Base-by-base conservation (phyloP, 768 basidiomycete species). In the Lentinula sp. region DNA sequence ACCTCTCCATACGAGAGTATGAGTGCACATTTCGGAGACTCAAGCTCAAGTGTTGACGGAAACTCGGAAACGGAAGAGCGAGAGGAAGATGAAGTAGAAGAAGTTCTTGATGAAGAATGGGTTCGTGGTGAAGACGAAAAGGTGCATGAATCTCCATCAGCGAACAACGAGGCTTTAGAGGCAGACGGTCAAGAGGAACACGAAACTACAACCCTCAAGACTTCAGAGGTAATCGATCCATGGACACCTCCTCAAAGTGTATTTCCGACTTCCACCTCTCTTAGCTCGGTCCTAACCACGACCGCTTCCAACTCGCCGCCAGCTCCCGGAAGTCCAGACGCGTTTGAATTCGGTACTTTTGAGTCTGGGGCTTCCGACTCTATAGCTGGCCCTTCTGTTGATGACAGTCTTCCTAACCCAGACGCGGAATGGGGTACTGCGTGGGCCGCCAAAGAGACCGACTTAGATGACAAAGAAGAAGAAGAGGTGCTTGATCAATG, bases 401-500 rank as follows among this genome's bases (percentile, higher is more conserved):
- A n/a, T 21, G 46, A 64, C 76, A 2, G 43, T 61, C 57, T 23
- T 28, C 55, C 37, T 54, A 32, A 32, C 64, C 65, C 55, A 16
- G 40, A 56, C 10, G 40, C 55, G 50, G 76, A 73, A 45, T 83
- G 81, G 82, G 74, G 70, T 43, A 61, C 73, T 16, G 67, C 77
- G 10, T 84, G 84, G 84, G 71, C 59, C 37, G 65, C 68, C 59
- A 28, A 66, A 49, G 66, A 69, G 15, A 67, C 64, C 40, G 63
- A 61, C 13, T 58, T 34, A 57, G 65, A 69, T 55, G 50, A 56
- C 5, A 49, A 64, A 65, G 54, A 50, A 9, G 46, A 60, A 42
- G 65, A 70, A 6, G 72, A 75, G 48, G 66, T 70, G 5, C 69
- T 74, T 5, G 87, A 91, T 67, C 86, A 87, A 70, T 90, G 89